phyloP scores from a whole-genome alignment of 768 basidiomycete species.

The Dentipellis fragilis region DNA sequence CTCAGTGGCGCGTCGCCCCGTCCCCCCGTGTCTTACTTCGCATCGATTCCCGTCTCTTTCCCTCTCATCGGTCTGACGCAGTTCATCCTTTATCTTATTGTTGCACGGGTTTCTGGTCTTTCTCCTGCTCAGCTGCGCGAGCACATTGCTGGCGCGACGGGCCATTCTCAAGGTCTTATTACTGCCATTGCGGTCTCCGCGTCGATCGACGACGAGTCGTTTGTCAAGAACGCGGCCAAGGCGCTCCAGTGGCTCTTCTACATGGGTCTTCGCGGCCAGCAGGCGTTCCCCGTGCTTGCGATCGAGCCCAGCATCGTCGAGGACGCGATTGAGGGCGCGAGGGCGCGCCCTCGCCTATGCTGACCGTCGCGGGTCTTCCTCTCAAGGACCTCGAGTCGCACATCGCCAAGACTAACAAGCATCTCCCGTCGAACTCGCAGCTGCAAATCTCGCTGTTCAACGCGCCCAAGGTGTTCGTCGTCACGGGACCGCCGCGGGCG shows the following conservation, averaged over 20 bases:
- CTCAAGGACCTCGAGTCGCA: slow-evolving; percentile 72
- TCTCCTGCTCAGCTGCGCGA: slow-evolving; percentile 73
- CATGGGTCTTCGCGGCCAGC: slow-evolving; percentile 86
- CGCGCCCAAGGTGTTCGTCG: slow-evolving; percentile 81
- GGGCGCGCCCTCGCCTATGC: slow-evolving; percentile 88
- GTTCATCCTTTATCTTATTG: slow-evolving; percentile 83
- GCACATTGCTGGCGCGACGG: slow-evolving; percentile 78
- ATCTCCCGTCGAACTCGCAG: slow-evolving; percentile 71
- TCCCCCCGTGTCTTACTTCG: slow-evolving; percentile 78
- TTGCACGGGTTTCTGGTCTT: slow-evolving; percentile 64
- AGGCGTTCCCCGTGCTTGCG: slow-evolving; percentile 87
- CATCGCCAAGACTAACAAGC: slow-evolving; percentile 78
- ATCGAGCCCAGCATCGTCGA: slow-evolving; percentile 82
- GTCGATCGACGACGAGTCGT: slow-evolving; percentile 65
- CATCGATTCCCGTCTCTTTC: slow-evolving; percentile 87
- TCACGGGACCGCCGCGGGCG: slow-evolving; percentile 84
- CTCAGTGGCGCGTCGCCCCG: slow-evolving; percentile 59
- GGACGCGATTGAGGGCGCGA: slow-evolving; percentile 85
- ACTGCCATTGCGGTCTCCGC: slow-evolving; percentile 87
- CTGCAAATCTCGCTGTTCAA: slow-evolving; percentile 87
- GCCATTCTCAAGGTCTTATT: slow-evolving; percentile 95
- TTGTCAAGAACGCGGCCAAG: slow-evolving; percentile 67
- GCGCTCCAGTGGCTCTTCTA: slow-evolving; percentile 90
- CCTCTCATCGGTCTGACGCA: slow-evolving; percentile 96
- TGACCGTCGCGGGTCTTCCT: slow-evolving; percentile 76